Base-by-base conservation (phyloP, 2,329 filamentous ascomycete species). In the Penicillium frequentans region DNA sequence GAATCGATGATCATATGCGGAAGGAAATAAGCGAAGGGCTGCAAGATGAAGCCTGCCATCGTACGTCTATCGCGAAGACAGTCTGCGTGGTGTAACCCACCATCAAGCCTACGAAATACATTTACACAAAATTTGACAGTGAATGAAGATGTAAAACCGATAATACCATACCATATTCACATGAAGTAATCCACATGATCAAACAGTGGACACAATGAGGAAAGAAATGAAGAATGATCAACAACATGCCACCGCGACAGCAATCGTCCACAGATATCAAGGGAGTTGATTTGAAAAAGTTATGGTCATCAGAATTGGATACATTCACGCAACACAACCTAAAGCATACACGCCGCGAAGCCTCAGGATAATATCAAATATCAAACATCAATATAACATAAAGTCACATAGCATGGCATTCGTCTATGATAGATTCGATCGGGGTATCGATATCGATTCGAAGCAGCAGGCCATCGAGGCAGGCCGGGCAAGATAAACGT, bases 391-490 rank as follows among this genome's bases (percentile, higher is more conserved):
- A 52, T 21, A 27, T 23, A 52, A 51, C 35, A 50, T 31, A 43
- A 54, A 45, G 52, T 57, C 51, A 57, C 44, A 59, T 60, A 53
- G 45, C 43, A 65, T 60, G 49, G 57, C 57, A 59, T 64, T 60
- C 54, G 59, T 66, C 61, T 65, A 65, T 63, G 55, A 53, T 43
- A 62, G 49, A 59, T 59, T 56, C 46, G 52, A 57, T 54, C 54
- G 53, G 58, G 58, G 55, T 62, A 63, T 63, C 53, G 52, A 60
- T 44, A 33, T 45, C 23, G 50, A 39, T 27, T 47, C 16, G 31
- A 50, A 63, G 49, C 47, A 49, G 51, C 49, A 43, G 27, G 37
- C 27, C 44, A 57, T 31, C 43, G 31, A 50, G 48, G 33, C 23
- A 50, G 48, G 49, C 16, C 27, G 39, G 23, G 23, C n/a, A 43